phyloP scores from a whole-genome alignment of 1,284 basidiomycete species.

The Ganoderma lingzhi region DNA sequence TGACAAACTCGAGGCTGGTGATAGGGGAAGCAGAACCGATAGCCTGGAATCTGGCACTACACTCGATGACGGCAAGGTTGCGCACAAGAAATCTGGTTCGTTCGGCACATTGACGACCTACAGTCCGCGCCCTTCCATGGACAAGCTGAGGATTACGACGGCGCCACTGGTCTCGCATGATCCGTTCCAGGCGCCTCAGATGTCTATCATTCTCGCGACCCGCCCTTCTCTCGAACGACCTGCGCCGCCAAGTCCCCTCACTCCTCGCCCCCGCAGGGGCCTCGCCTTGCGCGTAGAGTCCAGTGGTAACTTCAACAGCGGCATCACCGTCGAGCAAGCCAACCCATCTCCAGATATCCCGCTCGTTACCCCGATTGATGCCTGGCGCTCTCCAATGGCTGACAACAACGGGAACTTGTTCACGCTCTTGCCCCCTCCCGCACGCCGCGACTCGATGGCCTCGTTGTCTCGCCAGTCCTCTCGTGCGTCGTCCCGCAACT shows the following conservation, averaged over 20 bases:
- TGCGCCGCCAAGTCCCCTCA: not conserved
- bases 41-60: slow-evolving; percentile 28
- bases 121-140: slow-evolving; percentile 25
- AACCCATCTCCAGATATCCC: slow-evolving; percentile 23
- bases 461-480: slow-evolving; percentile 33
- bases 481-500: slow-evolving; percentile 29
- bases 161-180: slow-evolving; percentile 25
- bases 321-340: slow-evolving; percentile 24
- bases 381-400: slow-evolving; percentile 19
- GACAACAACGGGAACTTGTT: slow-evolving; percentile 2
- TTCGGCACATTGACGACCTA: slow-evolving; percentile 24
- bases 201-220: slow-evolving; percentile 15
- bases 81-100: slow-evolving; percentile 23
- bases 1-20: slow-evolving; percentile 25
- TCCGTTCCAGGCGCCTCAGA: slow-evolving; percentile 25
- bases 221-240: slow-evolving; percentile 20
- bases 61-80: slow-evolving; percentile 16
- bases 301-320: slow-evolving; percentile 9
- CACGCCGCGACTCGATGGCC: slow-evolving; percentile 27
- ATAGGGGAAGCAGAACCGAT: slow-evolving; percentile 18
- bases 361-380: slow-evolving; percentile 26
- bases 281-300: not conserved
- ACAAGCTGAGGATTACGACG: slow-evolving; percentile 22
- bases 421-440: slow-evolving; percentile 20
- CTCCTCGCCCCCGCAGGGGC: not conserved